These are phyloP conservation scores for Penicillium concentricum DNA, from an alignment of 2,329 filamentous ascomycete species.

Conservation along the genomic window DNA sequence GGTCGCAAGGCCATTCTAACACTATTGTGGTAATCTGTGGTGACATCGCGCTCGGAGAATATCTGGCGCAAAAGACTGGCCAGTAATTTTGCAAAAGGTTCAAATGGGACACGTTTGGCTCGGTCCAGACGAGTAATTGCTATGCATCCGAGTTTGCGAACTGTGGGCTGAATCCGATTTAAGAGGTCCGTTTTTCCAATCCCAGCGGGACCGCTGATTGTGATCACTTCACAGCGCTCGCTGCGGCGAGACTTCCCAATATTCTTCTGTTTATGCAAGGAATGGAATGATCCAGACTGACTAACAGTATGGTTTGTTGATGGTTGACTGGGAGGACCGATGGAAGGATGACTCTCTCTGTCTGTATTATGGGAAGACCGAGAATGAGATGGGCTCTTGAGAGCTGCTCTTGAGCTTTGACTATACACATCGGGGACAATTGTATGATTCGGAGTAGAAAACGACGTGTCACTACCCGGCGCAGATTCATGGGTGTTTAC, in stretches of 20 bases:
- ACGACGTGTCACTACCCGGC: constrained; percentile 35
- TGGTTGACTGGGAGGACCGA: constrained; percentile 32
- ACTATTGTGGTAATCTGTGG: constrained; percentile 60
- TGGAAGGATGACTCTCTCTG: constrained; percentile 23
- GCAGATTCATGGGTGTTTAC: constrained; percentile 37
- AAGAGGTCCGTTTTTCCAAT: constrained; percentile 62
- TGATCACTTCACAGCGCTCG: constrained; percentile 60
- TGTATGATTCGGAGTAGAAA: constrained; percentile 32
- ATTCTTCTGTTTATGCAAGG: constrained; percentile 40
- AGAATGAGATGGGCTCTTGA: constrained; percentile 40
- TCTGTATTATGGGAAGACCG: constrained; percentile 39
- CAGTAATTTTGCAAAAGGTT: constrained; percentile 60
- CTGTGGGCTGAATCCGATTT: constrained; percentile 57
- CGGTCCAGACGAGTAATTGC: constrained; percentile 61
- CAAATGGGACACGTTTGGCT: constrained; percentile 59
- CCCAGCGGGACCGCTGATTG: constrained; percentile 57
- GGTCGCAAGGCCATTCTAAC: constrained; percentile 56
- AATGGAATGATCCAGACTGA: constrained; percentile 32
- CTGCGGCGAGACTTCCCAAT: constrained; percentile 51
- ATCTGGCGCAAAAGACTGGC: constrained; percentile 63
- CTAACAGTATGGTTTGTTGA: constrained; percentile 32
- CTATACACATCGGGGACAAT: constrained; percentile 10
- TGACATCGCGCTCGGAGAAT: constrained; percentile 63
- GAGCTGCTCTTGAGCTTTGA: constrained; percentile 8
- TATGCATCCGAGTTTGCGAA: constrained; percentile 60